Evolutionary conservation across 306 rosid genomes (phyloP), one percentile per base, ranked within the genome.

Genomic region (Pyrus betulifolia): DNA sequence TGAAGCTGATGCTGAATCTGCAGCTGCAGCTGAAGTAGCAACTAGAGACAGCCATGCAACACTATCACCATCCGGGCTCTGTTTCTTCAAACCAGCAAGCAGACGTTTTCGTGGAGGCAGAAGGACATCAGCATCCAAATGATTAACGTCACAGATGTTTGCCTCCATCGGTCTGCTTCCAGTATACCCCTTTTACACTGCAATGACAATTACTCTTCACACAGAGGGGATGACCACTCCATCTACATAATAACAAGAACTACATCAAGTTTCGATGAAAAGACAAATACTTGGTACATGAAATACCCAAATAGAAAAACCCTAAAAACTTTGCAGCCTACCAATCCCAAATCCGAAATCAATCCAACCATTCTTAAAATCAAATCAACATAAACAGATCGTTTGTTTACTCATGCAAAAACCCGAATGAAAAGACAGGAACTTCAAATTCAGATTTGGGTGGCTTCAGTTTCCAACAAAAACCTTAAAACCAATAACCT

Each of bases 91-190:
- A 71, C 98, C 98, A 23, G 98, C 98, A 18, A 95, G 93, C 66
- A 95, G 92, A 33, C 97, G 97, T 83, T 95, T 95, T 57, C 98
- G 89, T 25, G 98, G 98, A 73, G 98, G 98, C 79, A 92, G 77
- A 79, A 95, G 94, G 64, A 92, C 98, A 79, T 92, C 98, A 27
- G 96, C 86, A 77, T 95, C 97, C 85, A 90, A 87, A 77, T 89
- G 97, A 75, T 78, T 87, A 42, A 81, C 91, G 74, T 92, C 97
- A 22, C 92, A 92, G 73, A 67, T 77, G 63, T 95, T 95, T 61
- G 84, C 84, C 84, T 92, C 96, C 98, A 95, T 94, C 52, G 40
- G 71, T 85, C 86, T 82, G 75, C 85, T 28, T 74, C 74, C 74
- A 8, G 44, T 11, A 10, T 49, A 68, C 72, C 74, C 69, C 63